Base-by-base conservation (phyloP, 2,329 filamentous ascomycete species). In the Paramyrothecium roridum region DNA sequence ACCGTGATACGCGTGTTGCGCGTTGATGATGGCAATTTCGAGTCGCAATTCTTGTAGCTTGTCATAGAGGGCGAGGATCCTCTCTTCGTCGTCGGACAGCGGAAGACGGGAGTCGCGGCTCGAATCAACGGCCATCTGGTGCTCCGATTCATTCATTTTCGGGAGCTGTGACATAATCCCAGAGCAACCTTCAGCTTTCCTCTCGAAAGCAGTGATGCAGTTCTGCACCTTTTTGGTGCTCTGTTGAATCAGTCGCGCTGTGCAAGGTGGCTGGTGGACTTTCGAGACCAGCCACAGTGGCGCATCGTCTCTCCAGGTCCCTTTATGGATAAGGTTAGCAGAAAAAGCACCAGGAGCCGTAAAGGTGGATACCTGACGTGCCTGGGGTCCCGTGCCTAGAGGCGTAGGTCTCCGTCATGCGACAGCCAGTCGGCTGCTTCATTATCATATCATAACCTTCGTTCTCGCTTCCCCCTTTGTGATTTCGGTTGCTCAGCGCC, bases 31-130 rank as follows among this genome's bases (percentile, higher is more conserved):
- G 40, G 86, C 86, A 54, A 86, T 83, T 73, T 95, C 87, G 21
- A 93, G 74, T 64, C 86, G 83, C 48, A 93, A 78, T 67, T 90
- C 85, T 65, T 88, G 84, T 23, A 91, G 75, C 61, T 82, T 81
- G 68, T 92, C 86, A 71, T 91, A 89, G 50, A 93, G 80, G 45
- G 84, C 80, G 37, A 95, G 76, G 26, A 88, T 80, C 59, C 80
- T 79, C 63, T 80, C 75, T 71, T 96, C 91, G 57, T 83, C 79
- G 37, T 84, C 79, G 2, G 87, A 89, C 47, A 93, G 76, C 8
- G 80, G 76, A 40, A 86, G 76, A 56, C 67, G 61, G 19, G 63
- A 56, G 26, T 63, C 71, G 70, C 80, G 76, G 56, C 66, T 59
- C 61, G 62, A 47, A 48, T 51, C 54, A 48, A 62, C 50, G 26